Evolutionary conservation across 2,329 filamentous ascomycete species (phyloP).

Genomic region (Sclerotinia trifoliorum): DNA sequence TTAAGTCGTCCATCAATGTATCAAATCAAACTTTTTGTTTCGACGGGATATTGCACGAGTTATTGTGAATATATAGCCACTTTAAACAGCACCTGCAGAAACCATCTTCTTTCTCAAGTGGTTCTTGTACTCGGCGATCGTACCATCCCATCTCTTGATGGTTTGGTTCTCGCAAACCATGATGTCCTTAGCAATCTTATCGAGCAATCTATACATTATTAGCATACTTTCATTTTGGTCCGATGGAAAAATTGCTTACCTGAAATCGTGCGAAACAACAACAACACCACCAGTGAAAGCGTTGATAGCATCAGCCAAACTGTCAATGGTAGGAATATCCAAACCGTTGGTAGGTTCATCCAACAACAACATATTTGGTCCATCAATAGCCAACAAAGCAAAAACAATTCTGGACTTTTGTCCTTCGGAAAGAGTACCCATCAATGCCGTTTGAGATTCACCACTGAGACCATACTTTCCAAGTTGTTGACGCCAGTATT

Average conservation of each 20-base stretch:
- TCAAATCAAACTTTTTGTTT: constrained; percentile 23
- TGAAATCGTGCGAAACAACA: constrained; percentile 98
- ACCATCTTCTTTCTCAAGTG: constrained; percentile 99
- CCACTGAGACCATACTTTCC: constrained; percentile 91
- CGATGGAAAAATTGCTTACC: constrained; percentile 56
- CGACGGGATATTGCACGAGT: neutral
- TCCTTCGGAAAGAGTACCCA: constrained; percentile 96
- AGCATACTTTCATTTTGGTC: constrained; percentile 32
- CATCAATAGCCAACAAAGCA: constrained; percentile 89
- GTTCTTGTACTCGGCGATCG: constrained; percentile 95
- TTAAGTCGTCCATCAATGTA: constrained; percentile 13
- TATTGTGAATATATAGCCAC: constrained; percentile 10
- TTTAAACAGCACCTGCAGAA: constrained; percentile 77
- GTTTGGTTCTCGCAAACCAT: constrained; percentile 99
- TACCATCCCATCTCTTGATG: constrained; percentile 82
- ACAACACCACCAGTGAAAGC: constrained; percentile 92
- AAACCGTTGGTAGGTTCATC: constrained; percentile 99
- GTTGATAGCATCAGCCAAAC: constrained; percentile 95
- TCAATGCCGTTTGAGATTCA: constrained; percentile 91
- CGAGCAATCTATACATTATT: constrained; percentile 68
- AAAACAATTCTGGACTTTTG: constrained; percentile 99
- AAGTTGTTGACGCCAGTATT: constrained; percentile 98
- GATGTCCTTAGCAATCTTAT: constrained; percentile 99
- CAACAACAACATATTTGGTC: constrained; percentile 94
- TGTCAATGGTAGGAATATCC: constrained; percentile 98